Conservation (phyloP, 2,329 filamentous ascomycete species). For the Stagonosporopsis tanaceti region DNA sequence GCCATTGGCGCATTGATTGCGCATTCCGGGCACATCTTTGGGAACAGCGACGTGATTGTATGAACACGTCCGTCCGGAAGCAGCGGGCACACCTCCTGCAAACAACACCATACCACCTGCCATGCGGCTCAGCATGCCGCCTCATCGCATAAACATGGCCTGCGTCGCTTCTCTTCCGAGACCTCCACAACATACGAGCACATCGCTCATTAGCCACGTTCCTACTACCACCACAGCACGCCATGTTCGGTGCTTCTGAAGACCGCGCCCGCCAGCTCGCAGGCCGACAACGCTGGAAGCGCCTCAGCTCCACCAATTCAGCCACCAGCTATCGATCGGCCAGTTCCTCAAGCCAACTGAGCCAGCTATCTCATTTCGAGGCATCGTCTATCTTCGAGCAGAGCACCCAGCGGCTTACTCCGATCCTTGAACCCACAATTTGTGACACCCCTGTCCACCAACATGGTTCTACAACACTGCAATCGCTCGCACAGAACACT, state of each 20-base stretch:
- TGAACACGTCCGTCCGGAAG: slow-evolving; percentile 1
- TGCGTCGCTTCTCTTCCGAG: slow-evolving; percentile 4
- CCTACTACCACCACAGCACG: slow-evolving; percentile 6
- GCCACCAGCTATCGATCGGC: slow-evolving; percentile 25
- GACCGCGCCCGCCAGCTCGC: slow-evolving; percentile 47
- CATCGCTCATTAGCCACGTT: slow-evolving; percentile 14
- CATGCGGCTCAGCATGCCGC: not conserved
- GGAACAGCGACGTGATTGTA: not conserved
- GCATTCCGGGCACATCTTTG: slow-evolving; percentile 12
- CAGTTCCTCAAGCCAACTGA: slow-evolving; percentile 23
- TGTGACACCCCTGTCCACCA: not conserved
- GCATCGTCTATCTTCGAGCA: slow-evolving; percentile 17
- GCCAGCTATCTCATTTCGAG: slow-evolving; percentile 15
- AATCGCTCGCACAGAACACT: not conserved
- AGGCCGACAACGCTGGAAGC: slow-evolving; percentile 39
- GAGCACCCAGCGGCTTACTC: slow-evolving; percentile 1
- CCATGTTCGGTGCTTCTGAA: slow-evolving; percentile 47
- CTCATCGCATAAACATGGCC: slow-evolving; percentile 15
- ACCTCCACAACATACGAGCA: slow-evolving; percentile 11
- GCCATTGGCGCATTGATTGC: not conserved
- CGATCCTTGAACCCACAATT: not conserved
- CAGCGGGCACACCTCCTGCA: slow-evolving; percentile 13
- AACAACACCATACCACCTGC: slow-evolving; percentile 20
- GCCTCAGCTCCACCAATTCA: slow-evolving; percentile 34
- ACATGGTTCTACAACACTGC: not conserved